Conservation (phyloP, 2,329 filamentous ascomycete genomes). For the Sarocladiaceae sp. region DNA sequence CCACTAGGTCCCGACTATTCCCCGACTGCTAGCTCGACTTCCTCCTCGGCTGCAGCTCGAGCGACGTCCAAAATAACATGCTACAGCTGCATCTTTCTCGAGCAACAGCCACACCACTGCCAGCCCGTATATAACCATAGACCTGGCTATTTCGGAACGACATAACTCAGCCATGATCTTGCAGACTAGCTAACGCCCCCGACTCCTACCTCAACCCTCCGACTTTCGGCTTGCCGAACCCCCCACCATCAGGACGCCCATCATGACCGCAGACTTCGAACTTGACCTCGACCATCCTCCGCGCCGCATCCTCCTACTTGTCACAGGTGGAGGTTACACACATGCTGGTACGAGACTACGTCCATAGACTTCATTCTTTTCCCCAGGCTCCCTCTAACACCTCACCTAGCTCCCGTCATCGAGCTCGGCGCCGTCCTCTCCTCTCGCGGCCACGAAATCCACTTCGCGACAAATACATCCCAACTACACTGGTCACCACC, state of each 20-base stretch:
- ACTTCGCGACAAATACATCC: slow-evolving; percentile 32
- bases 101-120: no score
- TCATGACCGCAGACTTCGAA: slow-evolving; percentile 14
- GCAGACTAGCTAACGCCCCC: no score
- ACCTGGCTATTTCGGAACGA: no score
- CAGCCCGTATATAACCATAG: no score
- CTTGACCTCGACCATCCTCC: slow-evolving; percentile 14
- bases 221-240: background rate
- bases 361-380: background rate
- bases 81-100: no score
- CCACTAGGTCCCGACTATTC: no score
- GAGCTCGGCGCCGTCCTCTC: slow-evolving; percentile 29
- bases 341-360: slow-evolving; percentile 24
- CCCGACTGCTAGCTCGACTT: no score
- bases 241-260: background rate
- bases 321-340: slow-evolving; percentile 31
- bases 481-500: slow-evolving; percentile 31
- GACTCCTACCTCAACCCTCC: background rate
- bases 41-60: no score
- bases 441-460: slow-evolving; percentile 28
- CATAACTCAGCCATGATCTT: no score
- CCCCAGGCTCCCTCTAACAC: background rate
- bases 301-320: slow-evolving; percentile 26
- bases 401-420: slow-evolving; percentile 26
- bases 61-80: no score